Base-by-base conservation (phyloP, 352 stramenopile genomes). In the Globisporangium carolinianum region DNA sequence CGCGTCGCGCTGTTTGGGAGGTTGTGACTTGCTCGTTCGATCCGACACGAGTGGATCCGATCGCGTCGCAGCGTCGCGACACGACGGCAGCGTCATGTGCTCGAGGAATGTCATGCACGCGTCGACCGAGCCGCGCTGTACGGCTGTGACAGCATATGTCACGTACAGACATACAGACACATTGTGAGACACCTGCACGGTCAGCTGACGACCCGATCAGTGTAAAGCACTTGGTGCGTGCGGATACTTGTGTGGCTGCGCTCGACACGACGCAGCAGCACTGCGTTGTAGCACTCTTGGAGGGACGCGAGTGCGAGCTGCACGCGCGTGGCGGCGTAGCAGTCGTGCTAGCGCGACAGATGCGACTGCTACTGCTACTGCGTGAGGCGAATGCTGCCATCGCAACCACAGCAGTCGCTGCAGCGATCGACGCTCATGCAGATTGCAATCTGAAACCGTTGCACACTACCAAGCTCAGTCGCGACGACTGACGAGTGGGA, bases 21-120 rank as follows among this genome's bases (percentile, higher is more conserved):
- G n/a, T n/a, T n/a, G n/a, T n/a, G n/a, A n/a, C n/a, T n/a, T n/a
- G n/a, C n/a, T n/a, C n/a, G n/a, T n/a, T n/a, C n/a, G n/a, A n/a
- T n/a, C n/a, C n/a, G n/a, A n/a, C n/a, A n/a, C n/a, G n/a, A n/a
- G n/a, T n/a, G n/a, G n/a, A n/a, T n/a, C n/a, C n/a, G n/a, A n/a
- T n/a, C n/a, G n/a, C n/a, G n/a, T n/a, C n/a, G n/a, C n/a, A n/a
- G 57, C 37, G 3, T 60, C 52, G 10, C 54, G 46, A 47, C 70
- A 69, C 8, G 67, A 51, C 41, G 71, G 66, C 1, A 83, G 60
- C 8, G 71, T 70, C 53, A 87, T 65, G 15, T 80, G 60, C 47
- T 69, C 66, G 10, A 87, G 49, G 45, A 83, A 87, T 53, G 78
- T 69, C 7, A 85, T 46, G 46, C 75, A 82, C 6, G 72, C 76